Evolutionary conservation across 805 yeast species (phyloP).

Genomic region (Kockiozyma suomiensis): DNA sequence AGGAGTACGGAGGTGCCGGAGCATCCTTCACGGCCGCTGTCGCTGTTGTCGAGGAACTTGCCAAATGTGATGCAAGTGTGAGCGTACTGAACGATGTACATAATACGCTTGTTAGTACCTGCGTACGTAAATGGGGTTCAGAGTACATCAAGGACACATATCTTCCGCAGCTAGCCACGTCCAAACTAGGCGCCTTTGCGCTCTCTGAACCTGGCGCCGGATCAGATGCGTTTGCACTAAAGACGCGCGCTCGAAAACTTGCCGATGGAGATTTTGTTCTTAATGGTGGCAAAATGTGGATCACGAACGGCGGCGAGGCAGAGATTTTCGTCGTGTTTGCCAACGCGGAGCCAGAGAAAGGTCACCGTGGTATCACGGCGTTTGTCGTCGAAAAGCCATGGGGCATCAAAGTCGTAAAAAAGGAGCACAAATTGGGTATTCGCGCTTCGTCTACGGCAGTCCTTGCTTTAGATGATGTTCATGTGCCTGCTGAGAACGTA

Average conservation of each 20-base stretch:
- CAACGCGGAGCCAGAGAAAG: slow-evolving; percentile 47
- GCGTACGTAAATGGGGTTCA: slow-evolving; percentile 47
- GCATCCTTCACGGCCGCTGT: slow-evolving; percentile 51
- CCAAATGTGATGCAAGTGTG: slow-evolving; percentile 50
- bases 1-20: slow-evolving; percentile 51
- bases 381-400: slow-evolving; percentile 47
- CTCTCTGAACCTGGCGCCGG: slow-evolving; percentile 49
- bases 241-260: slow-evolving; percentile 45
- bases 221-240: slow-evolving; percentile 50
- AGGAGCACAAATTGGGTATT: slow-evolving; percentile 50
- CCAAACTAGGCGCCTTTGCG: slow-evolving; percentile 46
- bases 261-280: slow-evolving; percentile 47
- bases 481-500: slow-evolving; percentile 47
- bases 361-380: slow-evolving; percentile 51
- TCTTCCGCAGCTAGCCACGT: slow-evolving; percentile 46
- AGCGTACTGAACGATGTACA: slow-evolving; percentile 51
- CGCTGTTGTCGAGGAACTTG: slow-evolving; percentile 50
- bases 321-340: slow-evolving; percentile 48
- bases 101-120: slow-evolving; percentile 49
- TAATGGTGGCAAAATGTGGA: slow-evolving; percentile 52
- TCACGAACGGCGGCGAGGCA: slow-evolving; percentile 50
- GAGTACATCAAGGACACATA: slow-evolving; percentile 44
- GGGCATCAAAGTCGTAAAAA: slow-evolving; percentile 49
- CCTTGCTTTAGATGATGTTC: slow-evolving; percentile 46
- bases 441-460: slow-evolving; percentile 50